phyloP scores from a whole-genome alignment of 331 rosid genomes.

The Saraca asoca region DNA sequence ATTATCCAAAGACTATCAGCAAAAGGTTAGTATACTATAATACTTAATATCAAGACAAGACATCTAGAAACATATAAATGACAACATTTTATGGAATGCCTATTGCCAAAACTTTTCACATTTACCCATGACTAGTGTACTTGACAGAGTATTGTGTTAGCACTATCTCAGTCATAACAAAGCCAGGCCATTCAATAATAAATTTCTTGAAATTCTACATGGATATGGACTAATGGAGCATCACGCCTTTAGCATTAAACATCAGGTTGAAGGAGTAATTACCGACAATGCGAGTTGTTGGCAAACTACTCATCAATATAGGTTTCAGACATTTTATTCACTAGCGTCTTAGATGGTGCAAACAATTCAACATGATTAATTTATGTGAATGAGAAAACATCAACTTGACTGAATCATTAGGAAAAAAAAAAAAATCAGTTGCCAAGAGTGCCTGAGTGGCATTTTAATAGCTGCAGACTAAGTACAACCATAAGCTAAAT shows the following conservation, averaged over 20 bases:
- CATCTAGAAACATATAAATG: not conserved
- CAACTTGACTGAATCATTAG: not conserved
- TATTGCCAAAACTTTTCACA: not conserved
- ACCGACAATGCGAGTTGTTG: not conserved
- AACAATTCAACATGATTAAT: conserved; percentile 3
- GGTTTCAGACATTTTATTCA: not conserved
- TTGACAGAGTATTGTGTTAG: not conserved
- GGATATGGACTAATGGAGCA: too few species aligned
- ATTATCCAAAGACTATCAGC: not conserved
- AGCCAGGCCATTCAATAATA: not conserved
- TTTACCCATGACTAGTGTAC: not conserved
- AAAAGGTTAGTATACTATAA: not conserved
- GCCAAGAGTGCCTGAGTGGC: too few species aligned
- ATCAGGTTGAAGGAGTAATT: too few species aligned
- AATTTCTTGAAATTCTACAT: too few species aligned
- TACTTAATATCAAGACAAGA: conserved; percentile 6
- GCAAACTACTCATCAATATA: not conserved
- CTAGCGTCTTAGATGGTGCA: not conserved
- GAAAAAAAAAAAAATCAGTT: not conserved
- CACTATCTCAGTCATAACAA: not conserved
- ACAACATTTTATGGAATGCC: not conserved
- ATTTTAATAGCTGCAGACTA: not conserved
- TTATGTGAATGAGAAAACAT: not conserved
- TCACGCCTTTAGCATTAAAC: too few species aligned
- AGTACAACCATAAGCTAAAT: not conserved